Evolutionary conservation across 306 rosid genomes (phyloP).

Genomic region (Medicago lupulina): DNA sequence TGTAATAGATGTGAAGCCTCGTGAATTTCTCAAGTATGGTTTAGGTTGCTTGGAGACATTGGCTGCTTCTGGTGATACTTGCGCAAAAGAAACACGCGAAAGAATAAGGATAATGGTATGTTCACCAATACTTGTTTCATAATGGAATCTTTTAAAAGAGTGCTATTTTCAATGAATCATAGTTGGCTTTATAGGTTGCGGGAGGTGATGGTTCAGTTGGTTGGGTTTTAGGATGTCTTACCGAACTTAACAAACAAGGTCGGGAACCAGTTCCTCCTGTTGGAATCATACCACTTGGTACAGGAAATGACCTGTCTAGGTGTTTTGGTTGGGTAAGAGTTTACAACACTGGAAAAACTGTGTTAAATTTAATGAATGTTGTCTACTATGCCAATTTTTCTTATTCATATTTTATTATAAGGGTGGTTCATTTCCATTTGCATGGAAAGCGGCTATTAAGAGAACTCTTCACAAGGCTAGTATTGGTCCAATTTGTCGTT

Average conservation of each 20-base stretch:
- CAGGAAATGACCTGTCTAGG: constrained; percentile 91
- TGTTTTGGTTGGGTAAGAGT: constrained; percentile 97
- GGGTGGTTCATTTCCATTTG: constrained; percentile 98
- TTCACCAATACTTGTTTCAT: not conserved
- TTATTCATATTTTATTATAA: constrained; percentile 45
- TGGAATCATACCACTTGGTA: constrained; percentile 92
- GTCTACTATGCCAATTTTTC: constrained; percentile 30
- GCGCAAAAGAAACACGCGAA: constrained; percentile 86
- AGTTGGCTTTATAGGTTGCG: constrained; percentile 77
- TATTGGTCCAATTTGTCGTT: constrained; percentile 63
- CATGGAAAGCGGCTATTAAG: constrained; percentile 88
- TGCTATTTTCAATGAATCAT: constrained; percentile 16
- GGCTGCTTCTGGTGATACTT: constrained; percentile 67
- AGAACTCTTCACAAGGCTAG: constrained; percentile 73
- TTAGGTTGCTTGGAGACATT: constrained; percentile 79
- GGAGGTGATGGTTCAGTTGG: constrained; percentile 99
- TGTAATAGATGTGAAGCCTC: constrained; percentile 82
- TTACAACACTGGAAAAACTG: constrained; percentile 3
- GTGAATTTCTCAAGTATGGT: constrained; percentile 79
- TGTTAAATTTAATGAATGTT: constrained; percentile 21
- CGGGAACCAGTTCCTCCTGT: constrained; percentile 82
- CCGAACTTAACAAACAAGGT: constrained; percentile 62
- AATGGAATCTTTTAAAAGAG: not conserved
- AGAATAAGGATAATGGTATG: constrained; percentile 84
- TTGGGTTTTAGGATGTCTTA: constrained; percentile 91